A percentile compares a stretch with the other conserved stretches of the same genome.
phyloP scores from a whole-genome alignment of 1,284 basidiomycete genomes.

The Veloboletus limbatus region DNA sequence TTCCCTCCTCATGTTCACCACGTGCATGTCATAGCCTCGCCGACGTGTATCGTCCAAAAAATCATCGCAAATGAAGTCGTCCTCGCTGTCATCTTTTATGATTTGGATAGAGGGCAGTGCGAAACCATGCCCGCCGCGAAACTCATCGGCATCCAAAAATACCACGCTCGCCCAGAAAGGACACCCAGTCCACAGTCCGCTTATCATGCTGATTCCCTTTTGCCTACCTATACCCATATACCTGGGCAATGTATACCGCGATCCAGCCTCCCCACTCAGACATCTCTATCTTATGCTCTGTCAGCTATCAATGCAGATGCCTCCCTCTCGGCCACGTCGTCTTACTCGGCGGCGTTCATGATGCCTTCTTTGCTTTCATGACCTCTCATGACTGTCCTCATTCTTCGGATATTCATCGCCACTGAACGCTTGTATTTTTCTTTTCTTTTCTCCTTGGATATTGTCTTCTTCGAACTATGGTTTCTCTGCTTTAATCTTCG shows the following conservation, averaged over 20 bases:
- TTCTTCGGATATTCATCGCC: slow-evolving; percentile 19
- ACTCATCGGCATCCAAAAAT: slow-evolving; percentile 54
- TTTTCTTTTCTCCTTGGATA: slow-evolving; percentile 28
- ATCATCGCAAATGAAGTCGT: slow-evolving; percentile 60
- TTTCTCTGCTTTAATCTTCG: slow-evolving; percentile 20
- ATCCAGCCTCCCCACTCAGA: slow-evolving; percentile 27
- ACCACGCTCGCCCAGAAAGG: slow-evolving; percentile 35
- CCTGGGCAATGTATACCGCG: slow-evolving; percentile 38
- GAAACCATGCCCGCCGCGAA: slow-evolving; percentile 54
- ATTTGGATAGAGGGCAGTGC: slow-evolving; percentile 54
- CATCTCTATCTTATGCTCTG: slow-evolving; percentile 37
- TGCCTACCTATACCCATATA: slow-evolving; percentile 35
- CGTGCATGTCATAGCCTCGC: slow-evolving; percentile 40
- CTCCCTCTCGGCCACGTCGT: slow-evolving; percentile 23
- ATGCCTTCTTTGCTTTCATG: slow-evolving; percentile 37
- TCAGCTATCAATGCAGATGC: slow-evolving; percentile 32
- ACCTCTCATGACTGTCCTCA: slow-evolving; percentile 27
- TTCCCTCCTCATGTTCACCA: slow-evolving; percentile 27
- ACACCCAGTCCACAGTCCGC: slow-evolving; percentile 28
- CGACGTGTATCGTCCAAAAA: slow-evolving; percentile 62
- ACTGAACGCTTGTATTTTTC: slow-evolving; percentile 27
- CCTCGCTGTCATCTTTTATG: slow-evolving; percentile 61
- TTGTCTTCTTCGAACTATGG: slow-evolving; percentile 30
- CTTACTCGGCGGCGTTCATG: slow-evolving; percentile 33
- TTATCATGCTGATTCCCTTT: slow-evolving; percentile 31